A percentile compares a stretch with the other conserved stretches of the same genome.
Conservation (phyloP, 441 rosid species). For the Populus hybrid region DNA sequence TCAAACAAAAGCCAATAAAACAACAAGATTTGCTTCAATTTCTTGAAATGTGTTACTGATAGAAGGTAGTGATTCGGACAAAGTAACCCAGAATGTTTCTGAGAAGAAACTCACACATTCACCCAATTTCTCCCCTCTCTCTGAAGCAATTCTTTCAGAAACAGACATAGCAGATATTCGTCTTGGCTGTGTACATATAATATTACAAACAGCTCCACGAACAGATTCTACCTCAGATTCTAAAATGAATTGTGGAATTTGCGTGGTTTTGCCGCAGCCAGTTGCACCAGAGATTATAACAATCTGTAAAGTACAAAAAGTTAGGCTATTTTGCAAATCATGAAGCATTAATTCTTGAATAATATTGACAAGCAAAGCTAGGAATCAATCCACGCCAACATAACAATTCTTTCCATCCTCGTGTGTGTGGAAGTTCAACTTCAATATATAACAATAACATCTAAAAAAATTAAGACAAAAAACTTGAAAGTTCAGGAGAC, state of each 20-base stretch:
- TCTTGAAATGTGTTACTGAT: slow-evolving; percentile 1
- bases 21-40: slow-evolving; percentile 15
- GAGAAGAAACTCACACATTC: slow-evolving; percentile 67
- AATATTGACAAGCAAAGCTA: slow-evolving; percentile 4
- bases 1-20: slow-evolving; percentile 20
- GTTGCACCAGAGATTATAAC: slow-evolving; percentile 91
- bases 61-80: slow-evolving; percentile 15
- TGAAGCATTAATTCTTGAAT: background rate
- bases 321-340: slow-evolving; percentile 2
- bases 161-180: slow-evolving; percentile 90
- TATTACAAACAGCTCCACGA: slow-evolving; percentile 72
- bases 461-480: background rate
- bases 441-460: background rate
- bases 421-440: background rate
- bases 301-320: slow-evolving; percentile 46
- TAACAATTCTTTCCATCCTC: background rate
- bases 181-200: slow-evolving; percentile 92
- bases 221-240: slow-evolving; percentile 71
- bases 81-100: slow-evolving; percentile 10
- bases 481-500: background rate
- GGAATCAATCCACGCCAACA: background rate
- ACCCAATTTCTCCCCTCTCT: slow-evolving; percentile 93
- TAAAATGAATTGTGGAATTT: slow-evolving; percentile 84
- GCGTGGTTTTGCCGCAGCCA: slow-evolving; percentile 98
- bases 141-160: slow-evolving; percentile 90